Evolutionary conservation across 805 yeast species (phyloP), one percentile per base, ranked within the genome.

Genomic region (Saccharomycopsis javanensis): DNA sequence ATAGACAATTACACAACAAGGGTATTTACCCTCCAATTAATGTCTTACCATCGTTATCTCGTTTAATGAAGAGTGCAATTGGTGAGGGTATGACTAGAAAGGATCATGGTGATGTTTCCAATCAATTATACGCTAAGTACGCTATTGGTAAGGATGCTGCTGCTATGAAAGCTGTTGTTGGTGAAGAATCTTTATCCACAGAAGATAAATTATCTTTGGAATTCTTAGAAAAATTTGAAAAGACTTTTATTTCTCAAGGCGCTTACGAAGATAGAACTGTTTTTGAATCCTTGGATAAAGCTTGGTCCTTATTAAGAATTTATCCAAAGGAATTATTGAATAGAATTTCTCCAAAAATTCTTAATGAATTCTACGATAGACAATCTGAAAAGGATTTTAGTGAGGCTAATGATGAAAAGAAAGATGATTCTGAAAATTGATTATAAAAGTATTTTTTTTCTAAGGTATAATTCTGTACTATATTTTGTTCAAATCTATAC

Each of bases 91-190:
- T 92, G 96, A 94, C 99, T 59, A 86, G 99, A 79, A 92, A 92
- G 75, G 99, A 94, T 73, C 99, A 94, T 70, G 96, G 98, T 75
- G 99, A 94, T 77, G 99, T 94, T 61, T 92, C 98, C 31, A 94
- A 94, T 79, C 99, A 94, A 79, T 81, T 94, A 69, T 94, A 94
- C 71, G 99, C 99, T 67, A 94, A 94, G 75, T 94, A 94, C 72
- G 99, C 99, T 63, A 95, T 94, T 77, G 99, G 99, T 79, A 88
- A 91, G 76, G 99, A 94, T 75, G 99, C 99, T 28, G 99, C 99
- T 54, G 97, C 99, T 66, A 94, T 94, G 99, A 94, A 94, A 77
- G 96, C 99, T 13, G 99, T 94, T 64, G 99, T 94, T 66, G 99
- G 99, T 82, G 99, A 94, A 75, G 99, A 94, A 75, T 99, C 99